Conservation (phyloP, 2,329 filamentous ascomycete genomes). For the Trichoderma arundinaceum region DNA sequence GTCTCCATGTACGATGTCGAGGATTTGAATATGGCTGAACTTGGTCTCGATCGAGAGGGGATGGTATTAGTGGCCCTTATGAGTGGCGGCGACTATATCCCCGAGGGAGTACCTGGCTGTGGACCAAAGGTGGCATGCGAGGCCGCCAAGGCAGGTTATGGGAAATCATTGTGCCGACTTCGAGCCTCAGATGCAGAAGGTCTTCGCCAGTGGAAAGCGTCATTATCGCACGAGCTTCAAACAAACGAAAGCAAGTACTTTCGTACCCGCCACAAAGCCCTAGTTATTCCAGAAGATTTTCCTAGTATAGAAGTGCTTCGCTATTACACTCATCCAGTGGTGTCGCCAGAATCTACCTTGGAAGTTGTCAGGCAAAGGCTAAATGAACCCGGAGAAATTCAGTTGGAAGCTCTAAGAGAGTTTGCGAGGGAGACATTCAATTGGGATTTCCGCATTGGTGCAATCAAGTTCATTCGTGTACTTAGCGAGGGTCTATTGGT, state of each 20-base stretch:
- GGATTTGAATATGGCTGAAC: constrained; percentile 54
- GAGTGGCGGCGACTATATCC: constrained; percentile 93
- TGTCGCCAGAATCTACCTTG: constrained; percentile 67
- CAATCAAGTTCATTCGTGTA: constrained; percentile 82
- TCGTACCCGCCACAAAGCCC: constrained; percentile 71
- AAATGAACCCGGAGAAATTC: constrained; percentile 37
- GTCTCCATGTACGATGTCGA: constrained; percentile 78
- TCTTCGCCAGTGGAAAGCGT: constrained; percentile 72
- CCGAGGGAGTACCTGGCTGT: constrained; percentile 84
- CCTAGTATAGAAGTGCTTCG: constrained; percentile 78
- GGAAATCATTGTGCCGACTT: constrained; percentile 72
- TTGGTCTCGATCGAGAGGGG: constrained; percentile 77
- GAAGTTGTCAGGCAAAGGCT: constrained; percentile 39
- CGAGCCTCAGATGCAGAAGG: constrained; percentile 63
- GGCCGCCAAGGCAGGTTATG: constrained; percentile 87
- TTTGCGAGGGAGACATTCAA: constrained; percentile 84
- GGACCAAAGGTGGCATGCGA: constrained; percentile 89
- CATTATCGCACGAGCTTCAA: constrained; percentile 74
- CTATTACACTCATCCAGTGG: constrained; percentile 86
- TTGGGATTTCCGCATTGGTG: constrained; percentile 79
- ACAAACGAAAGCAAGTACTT: constrained; percentile 88
- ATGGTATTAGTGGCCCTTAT: constrained; percentile 95
- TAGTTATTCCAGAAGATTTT: constrained; percentile 80
- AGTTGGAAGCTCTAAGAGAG: constrained; percentile 63
- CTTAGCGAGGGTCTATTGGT: constrained; percentile 78